These are phyloP conservation scores for Rutstroemia sp. DNA, from an alignment of 2,329 filamentous ascomycete genomes.

Conservation along the genomic window DNA sequence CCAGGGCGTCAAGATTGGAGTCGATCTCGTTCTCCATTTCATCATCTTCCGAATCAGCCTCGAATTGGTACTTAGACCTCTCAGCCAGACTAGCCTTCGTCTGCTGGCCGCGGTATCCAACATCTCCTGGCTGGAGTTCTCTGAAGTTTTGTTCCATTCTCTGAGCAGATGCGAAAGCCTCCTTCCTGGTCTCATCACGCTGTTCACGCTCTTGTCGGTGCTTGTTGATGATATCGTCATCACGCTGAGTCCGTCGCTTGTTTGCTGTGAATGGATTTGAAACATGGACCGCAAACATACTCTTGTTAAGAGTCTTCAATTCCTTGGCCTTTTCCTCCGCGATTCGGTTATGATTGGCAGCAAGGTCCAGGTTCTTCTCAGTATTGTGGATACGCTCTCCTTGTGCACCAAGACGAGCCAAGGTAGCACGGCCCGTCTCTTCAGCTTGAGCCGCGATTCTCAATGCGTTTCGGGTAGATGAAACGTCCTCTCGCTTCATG, in stretches of 20 bases:
- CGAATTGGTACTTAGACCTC: constrained; percentile 68
- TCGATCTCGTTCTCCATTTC: constrained; percentile 66
- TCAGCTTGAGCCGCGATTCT: constrained; percentile 61
- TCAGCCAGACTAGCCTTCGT: constrained; percentile 43
- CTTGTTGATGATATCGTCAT: constrained; percentile 62
- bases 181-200: constrained; percentile 54
- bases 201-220: constrained; percentile 58
- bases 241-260: constrained; percentile 54
- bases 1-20: constrained; percentile 51
- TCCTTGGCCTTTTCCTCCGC: constrained; percentile 77
- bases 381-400: constrained; percentile 76
- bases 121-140: constrained; percentile 32
- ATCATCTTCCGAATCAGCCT: constrained; percentile 40
- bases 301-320: constrained; percentile 76
- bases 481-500: constrained; percentile 70
- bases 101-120: constrained; percentile 22
- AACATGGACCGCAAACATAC: constrained; percentile 84
- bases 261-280: constrained; percentile 70
- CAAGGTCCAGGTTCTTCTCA: constrained; percentile 74
- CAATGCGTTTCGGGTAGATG: constrained; percentile 63
- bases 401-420: constrained; percentile 68
- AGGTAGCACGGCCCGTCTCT: constrained; percentile 62
- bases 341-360: constrained; percentile 65
- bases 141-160: constrained; percentile 46
- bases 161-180: constrained; percentile 43